phyloP scores from a whole-genome alignment of 805 yeast genomes.

The Ogataea chonburiensis region DNA sequence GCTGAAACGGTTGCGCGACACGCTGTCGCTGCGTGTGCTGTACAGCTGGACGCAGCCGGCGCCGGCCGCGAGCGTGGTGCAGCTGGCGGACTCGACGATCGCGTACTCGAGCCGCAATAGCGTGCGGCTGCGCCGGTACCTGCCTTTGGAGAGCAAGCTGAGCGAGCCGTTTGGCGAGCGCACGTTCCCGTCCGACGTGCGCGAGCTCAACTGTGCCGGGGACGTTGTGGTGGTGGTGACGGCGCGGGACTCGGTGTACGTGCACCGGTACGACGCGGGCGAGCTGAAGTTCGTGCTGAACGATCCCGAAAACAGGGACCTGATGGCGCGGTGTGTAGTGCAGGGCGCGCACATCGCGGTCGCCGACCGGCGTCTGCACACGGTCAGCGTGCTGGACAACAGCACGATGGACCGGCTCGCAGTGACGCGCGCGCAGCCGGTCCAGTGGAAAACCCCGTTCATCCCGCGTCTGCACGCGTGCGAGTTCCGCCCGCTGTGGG shows the following conservation, averaged over 20 bases:
- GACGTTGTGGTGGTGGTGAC: conserved; percentile 29
- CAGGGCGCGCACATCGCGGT: conserved; percentile 14
- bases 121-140: conserved; percentile 20
- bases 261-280: conserved; percentile 14
- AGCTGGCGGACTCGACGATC: conserved; percentile 25
- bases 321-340: conserved; percentile 25
- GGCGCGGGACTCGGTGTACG: conserved; percentile 28
- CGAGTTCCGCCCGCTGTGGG: conserved; percentile 36
- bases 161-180: conserved; percentile 16
- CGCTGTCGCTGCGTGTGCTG: conserved; percentile 16
- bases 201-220: conserved; percentile 25
- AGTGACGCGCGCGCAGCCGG: conserved; percentile 1
- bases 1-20: conserved; percentile 19
- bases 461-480: conserved; percentile 35
- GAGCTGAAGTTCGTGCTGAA: conserved; percentile 14
- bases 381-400: conserved; percentile 16
- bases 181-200: conserved; percentile 19
- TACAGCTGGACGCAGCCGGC: conserved; percentile 20
- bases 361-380: conserved; percentile 24
- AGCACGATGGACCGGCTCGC: conserved; percentile 1
- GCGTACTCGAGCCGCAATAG: conserved; percentile 22
- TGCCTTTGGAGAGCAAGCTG: conserved; percentile 24
- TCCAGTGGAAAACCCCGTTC: conserved; percentile 23
- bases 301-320: conserved; percentile 24
- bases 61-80: conserved; percentile 27